A percentile compares a stretch with the other conserved stretches of the same genome.
phyloP scores from a whole-genome alignment of 345 rosid genomes.

The Eucalyptus pumila region DNA sequence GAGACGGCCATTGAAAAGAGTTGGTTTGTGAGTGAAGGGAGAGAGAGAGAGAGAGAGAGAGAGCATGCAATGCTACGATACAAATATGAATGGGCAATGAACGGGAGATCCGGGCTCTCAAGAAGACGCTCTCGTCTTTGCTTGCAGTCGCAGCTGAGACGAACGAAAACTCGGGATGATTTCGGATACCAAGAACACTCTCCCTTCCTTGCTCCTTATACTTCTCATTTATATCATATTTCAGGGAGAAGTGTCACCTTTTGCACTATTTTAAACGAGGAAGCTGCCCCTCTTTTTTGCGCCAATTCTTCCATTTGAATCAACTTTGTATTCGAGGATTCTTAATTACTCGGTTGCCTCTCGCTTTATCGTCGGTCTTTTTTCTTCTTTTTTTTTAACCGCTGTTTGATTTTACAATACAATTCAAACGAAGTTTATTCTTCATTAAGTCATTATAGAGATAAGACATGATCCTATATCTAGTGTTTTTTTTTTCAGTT shows the following conservation, averaged over 20 bases:
- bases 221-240: neutral
- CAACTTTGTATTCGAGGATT: neutral
- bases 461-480: neutral
- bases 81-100: neutral
- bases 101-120: neutral
- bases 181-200: neutral
- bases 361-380: neutral
- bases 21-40: neutral
- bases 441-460: neutral
- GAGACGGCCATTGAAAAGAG: neutral
- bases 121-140: neutral
- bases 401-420: neutral
- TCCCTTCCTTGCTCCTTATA: neutral
- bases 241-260: neutral
- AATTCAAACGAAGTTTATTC: neutral
- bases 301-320: neutral
- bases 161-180: neutral
- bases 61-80: neutral
- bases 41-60: neutral
- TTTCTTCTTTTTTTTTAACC: neutral
- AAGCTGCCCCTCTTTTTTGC: neutral
- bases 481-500: neutral
- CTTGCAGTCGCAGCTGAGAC: neutral
- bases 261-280: neutral
- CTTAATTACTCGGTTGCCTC: neutral